A percentile compares a stretch with the other conserved stretches of the same genome.
phyloP scores from a whole-genome alignment of 2,329 filamentous ascomycete species.

The Diaporthe ilicicola region DNA sequence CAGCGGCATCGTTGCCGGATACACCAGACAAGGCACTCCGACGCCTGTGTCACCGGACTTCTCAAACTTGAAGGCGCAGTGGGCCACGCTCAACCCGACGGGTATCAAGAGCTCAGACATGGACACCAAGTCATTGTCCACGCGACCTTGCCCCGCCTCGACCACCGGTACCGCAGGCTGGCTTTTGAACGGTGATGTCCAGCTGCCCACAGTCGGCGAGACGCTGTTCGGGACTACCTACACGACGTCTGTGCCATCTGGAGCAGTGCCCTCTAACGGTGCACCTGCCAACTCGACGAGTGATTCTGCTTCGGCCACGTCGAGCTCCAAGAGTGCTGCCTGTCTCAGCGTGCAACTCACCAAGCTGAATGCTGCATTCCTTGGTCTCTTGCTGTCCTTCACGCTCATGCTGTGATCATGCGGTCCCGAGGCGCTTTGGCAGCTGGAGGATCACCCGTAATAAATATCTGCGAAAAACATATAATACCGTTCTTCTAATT shows the following conservation, averaged over 20 bases:
- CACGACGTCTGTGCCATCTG: slow-evolving; percentile 33
- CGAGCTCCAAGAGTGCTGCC: slow-evolving; percentile 50
- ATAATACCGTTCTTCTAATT: not conserved
- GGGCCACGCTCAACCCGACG: slow-evolving; percentile 75
- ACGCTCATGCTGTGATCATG: slow-evolving; percentile 55
- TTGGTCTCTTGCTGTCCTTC: slow-evolving; percentile 61
- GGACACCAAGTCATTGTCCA: slow-evolving; percentile 71
- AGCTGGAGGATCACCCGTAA: not conserved
- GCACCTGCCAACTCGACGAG: slow-evolving; percentile 37
- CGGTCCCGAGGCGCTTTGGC: not conserved
- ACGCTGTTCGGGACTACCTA: slow-evolving; percentile 45
- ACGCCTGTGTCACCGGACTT: slow-evolving; percentile 81
- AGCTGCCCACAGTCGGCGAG: slow-evolving; percentile 74
- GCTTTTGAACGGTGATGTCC: slow-evolving; percentile 75
- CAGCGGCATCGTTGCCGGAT: slow-evolving; percentile 70
- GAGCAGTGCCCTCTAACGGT: slow-evolving; percentile 8
- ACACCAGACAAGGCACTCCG: slow-evolving; percentile 75
- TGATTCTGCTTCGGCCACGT: slow-evolving; percentile 38
- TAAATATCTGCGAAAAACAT: not conserved
- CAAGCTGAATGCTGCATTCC: slow-evolving; percentile 58
- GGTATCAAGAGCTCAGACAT: slow-evolving; percentile 68
- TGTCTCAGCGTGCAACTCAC: slow-evolving; percentile 56
- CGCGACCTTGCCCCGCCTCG: slow-evolving; percentile 74
- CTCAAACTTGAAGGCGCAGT: slow-evolving; percentile 77
- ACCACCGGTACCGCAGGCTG: slow-evolving; percentile 70